These are phyloP conservation scores for Puccinia horiana DNA, from an alignment of 1,284 basidiomycete genomes.

Conservation along the genomic window DNA sequence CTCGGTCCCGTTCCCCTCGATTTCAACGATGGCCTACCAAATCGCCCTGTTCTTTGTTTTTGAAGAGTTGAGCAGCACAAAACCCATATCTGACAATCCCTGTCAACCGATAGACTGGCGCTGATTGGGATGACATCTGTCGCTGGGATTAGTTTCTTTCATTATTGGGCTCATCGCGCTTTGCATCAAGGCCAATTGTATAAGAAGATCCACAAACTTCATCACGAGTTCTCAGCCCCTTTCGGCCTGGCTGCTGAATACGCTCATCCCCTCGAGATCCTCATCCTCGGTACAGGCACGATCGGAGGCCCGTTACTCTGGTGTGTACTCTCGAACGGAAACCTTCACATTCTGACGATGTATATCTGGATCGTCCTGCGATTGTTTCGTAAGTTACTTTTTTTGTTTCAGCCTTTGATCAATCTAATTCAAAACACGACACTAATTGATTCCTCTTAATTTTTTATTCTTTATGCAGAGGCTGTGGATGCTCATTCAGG, in stretches of 20 bases:
- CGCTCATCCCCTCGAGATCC: constrained; percentile 61
- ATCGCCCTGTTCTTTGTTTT: constrained; percentile 90
- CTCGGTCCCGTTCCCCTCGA: constrained; percentile 83
- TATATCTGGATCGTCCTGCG: constrained; percentile 91
- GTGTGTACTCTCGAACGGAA: constrained; percentile 48
- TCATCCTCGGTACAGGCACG: constrained; percentile 57
- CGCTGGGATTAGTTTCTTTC: constrained; percentile 49
- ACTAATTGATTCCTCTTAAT: not conserved
- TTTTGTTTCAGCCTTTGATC: too few species aligned
- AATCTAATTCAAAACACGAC: not conserved
- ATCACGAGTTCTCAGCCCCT: constrained; percentile 96
- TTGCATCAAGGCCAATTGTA: constrained; percentile 88
- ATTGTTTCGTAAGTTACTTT: constrained; percentile 68
- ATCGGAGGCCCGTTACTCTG: constrained; percentile 46
- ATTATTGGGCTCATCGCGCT: constrained; percentile 72
- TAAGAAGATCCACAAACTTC: constrained; percentile 92
- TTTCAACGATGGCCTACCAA: constrained; percentile 73
- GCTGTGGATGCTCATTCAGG: constrained; percentile 96
- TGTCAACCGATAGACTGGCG: not conserved
- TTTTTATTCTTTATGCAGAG: constrained; percentile 58
- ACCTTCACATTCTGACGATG: constrained; percentile 79
- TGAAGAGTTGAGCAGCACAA: constrained; percentile 73
- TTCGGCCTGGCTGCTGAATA: constrained; percentile 98
- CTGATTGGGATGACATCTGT: too few species aligned
- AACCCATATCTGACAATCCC: too few species aligned